Conservation (phyloP, 2,329 filamentous ascomycete species). For the Xylaria sp. region DNA sequence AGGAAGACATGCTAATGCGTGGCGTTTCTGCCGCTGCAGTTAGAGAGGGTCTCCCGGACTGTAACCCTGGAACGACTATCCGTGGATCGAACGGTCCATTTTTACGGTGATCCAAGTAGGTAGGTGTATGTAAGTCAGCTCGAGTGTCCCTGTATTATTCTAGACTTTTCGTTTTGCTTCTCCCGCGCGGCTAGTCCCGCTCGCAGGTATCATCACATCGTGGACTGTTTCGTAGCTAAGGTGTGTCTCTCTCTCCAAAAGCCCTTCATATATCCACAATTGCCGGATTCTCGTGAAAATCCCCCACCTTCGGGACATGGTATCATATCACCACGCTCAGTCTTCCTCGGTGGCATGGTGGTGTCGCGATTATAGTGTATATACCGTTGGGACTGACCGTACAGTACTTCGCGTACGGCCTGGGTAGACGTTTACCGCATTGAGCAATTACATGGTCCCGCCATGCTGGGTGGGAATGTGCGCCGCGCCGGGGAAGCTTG, state of each 20-base stretch:
- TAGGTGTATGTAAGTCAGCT: too few relatives aligned
- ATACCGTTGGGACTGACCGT: neutral
- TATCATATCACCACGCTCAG: neutral
- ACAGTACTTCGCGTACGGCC: slow-evolving; percentile 1
- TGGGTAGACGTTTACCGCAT: slow-evolving; percentile 4
- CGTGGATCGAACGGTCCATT: neutral
- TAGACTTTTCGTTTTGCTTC: neutral
- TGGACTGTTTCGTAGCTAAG: neutral
- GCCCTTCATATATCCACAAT: neutral
- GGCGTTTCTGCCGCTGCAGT: slow-evolving; percentile 11
- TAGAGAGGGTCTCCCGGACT: neutral
- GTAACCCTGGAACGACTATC: neutral
- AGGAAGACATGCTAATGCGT: slow-evolving; percentile 10
- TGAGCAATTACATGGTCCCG: slow-evolving; percentile 18
- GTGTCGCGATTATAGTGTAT: neutral
- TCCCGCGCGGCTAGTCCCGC: slow-evolving; percentile 8
- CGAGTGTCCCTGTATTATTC: neutral
- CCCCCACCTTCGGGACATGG: neutral
- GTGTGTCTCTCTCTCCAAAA: neutral
- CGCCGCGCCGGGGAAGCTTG: slow-evolving; percentile 27
- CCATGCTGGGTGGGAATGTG: slow-evolving; percentile 27
- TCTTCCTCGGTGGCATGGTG: slow-evolving; percentile 3
- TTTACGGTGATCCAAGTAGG: neutral
- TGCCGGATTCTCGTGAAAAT: neutral
- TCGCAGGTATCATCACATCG: neutral